phyloP scores from a whole-genome alignment of 169 alveolate species.

The Eimeria praecox region DNA sequence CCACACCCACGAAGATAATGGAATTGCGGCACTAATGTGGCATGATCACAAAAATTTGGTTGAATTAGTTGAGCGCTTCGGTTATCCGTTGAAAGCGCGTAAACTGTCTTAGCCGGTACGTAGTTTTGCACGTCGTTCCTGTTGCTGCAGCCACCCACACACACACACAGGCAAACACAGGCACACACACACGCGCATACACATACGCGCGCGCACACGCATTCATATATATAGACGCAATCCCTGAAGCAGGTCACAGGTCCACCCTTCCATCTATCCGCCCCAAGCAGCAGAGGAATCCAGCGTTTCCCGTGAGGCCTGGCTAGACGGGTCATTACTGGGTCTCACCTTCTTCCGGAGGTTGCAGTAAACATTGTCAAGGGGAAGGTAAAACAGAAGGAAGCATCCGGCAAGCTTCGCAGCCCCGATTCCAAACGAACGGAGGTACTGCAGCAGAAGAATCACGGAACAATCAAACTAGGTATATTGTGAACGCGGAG shows the following conservation, averaged over 20 bases:
- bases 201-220: too few species aligned
- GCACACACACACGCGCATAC: too few species aligned
- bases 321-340: neutral
- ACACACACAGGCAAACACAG: too few species aligned
- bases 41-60: neutral
- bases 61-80: neutral
- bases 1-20: neutral
- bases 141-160: slow-evolving; percentile 55
- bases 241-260: neutral
- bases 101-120: neutral
- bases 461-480: neutral
- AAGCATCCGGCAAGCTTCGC: slow-evolving; percentile 55
- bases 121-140: slow-evolving; percentile 47
- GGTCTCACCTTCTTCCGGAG: slow-evolving; percentile 59
- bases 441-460: slow-evolving; percentile 43
- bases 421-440: slow-evolving; percentile 54
- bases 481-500: neutral
- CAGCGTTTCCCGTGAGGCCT: neutral
- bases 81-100: neutral
- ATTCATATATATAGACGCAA: too few species aligned
- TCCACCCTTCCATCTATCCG: neutral
- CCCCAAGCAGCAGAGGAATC: neutral
- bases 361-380: slow-evolving; percentile 59
- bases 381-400: slow-evolving; percentile 57
- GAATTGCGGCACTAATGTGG: neutral